phyloP scores from a whole-genome alignment of 1,284 basidiomycete species.

The Fomitopsis betulina region DNA sequence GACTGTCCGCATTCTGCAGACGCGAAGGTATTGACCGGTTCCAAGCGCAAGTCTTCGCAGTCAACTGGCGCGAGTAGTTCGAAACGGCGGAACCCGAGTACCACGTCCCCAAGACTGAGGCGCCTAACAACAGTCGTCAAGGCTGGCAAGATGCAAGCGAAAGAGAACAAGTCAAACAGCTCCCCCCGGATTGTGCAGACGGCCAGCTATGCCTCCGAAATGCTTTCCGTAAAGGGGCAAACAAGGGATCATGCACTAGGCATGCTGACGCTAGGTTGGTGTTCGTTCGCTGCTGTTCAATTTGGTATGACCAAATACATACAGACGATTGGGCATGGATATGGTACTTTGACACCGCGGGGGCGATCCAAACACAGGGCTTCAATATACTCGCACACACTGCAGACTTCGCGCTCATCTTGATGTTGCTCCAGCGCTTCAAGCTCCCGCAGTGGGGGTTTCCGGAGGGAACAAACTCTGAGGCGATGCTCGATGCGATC shows the following conservation, averaged over 20 bases:
- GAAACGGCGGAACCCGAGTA: too few relatives aligned
- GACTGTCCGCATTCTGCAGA: neutral
- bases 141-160: neutral
- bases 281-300: neutral
- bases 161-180: neutral
- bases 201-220: neutral
- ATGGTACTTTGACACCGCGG: neutral
- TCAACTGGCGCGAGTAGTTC: too few relatives aligned
- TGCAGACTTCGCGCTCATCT: neutral
- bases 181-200: neutral
- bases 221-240: neutral
- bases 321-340: neutral
- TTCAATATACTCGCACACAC: neutral
- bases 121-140: neutral
- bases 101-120: neutral
- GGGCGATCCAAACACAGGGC: neutral
- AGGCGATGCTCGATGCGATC: neutral
- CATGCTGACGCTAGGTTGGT: neutral
- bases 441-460: neutral
- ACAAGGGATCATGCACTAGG: neutral
- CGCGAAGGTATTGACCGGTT: neutral
- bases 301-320: neutral
- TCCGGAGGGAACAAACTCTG: neutral
- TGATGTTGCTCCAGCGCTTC: neutral
- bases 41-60: too few relatives aligned